Evolutionary conservation across 495 filamentous ascomycete species (phyloP), one percentile per base, ranked within the genome.

Genomic region (Trichoderma orchidacearum): DNA sequence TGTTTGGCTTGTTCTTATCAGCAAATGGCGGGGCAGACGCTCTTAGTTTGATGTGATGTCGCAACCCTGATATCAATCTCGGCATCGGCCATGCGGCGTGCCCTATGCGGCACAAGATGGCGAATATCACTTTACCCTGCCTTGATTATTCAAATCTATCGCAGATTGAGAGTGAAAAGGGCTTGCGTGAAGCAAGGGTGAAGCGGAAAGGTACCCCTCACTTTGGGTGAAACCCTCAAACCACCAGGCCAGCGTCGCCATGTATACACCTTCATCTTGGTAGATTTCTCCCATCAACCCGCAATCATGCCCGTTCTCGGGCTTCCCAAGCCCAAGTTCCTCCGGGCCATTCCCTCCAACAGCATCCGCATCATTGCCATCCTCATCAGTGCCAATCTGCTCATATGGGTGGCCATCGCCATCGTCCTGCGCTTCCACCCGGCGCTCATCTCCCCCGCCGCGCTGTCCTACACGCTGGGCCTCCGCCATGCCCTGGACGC

Each of bases 401-500:
- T 86, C 5, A 77, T 86, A 11, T 96, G 90, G 90, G 75, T 80
- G 57, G 84, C 78, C 5, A 80, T 81, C 9, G 89, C 78, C 31
- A 78, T 91, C 52, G 76, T 92, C 6, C 66, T 94, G 25, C 73
- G 70, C 57, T 74, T 66, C 65, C 62, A 75, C 62, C 68, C 77
- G 48, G 70, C 77, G 3, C 73, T 96, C 56, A 81, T 90, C 36
- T 85, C 85, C 15, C 85, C 89, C 3, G 86, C 91, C 4, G 81
- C 92, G 15, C 78, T 95, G 0, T 81, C 92, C 13, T 96, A 94
- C 67, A 91, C 90, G 0, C 77, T 98, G 5, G 92, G 93, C 6
- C 78, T 98, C 21, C 82, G 93, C 54, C 92, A 98, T 77, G 93
- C 93, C 3, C 83, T 96, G 51, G 93, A 96, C 66, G 93, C 93